Base-by-base conservation (phyloP, 345 rosid species). In the Melaleuca quinquenervia region DNA sequence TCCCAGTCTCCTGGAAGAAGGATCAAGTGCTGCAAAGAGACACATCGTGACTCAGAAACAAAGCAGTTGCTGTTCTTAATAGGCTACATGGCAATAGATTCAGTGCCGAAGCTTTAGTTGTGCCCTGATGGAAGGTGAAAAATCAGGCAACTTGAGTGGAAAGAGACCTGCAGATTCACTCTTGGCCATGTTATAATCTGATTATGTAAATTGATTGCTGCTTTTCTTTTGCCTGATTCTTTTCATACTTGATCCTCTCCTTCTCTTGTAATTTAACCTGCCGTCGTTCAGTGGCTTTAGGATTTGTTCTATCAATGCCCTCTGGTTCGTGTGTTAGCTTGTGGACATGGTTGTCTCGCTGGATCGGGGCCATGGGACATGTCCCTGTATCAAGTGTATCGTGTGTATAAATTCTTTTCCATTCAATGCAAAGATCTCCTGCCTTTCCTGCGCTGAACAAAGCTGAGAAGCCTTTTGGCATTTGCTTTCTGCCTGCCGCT, bases 1-100 rank as follows among this genome's bases (percentile, higher is more conserved):
- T 88, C 99, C 99, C 41, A 93, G 97, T 90, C 99, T 97, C 85
- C 82, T 96, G 91, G 94, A 94, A 92, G 97, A 96, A 94, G 98
- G 98, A 86, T 96, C 98, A 18, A 93, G 89, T 45, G 92, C 85
- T 18, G 92, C 86, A 54, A 96, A 97, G 95, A 92, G 95, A 84
- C 96, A 92, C 92, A 92, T 90, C 86, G 87, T 93, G 85, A 94
- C 93, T 91, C 98, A 89, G 88, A 94, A 94, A 88, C 91, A 94
- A 29, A 96, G 86, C 1, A 90, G 94, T 6, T 95, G 98, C 86
- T 97, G 98, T 89, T 89, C 88, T 26, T 91, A 84, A 90, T 51
- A 54, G 24, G 83, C 84, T 14, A 27, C 60, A 45, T 53, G 29
- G 45, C 84, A 70, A 85, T 9, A 44, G 78, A 70, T 70, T 9